Evolutionary conservation across 2,329 filamentous ascomycete genomes (phyloP), one percentile per base, ranked within the genome.

Genomic region (Fusarium sp.): DNA sequence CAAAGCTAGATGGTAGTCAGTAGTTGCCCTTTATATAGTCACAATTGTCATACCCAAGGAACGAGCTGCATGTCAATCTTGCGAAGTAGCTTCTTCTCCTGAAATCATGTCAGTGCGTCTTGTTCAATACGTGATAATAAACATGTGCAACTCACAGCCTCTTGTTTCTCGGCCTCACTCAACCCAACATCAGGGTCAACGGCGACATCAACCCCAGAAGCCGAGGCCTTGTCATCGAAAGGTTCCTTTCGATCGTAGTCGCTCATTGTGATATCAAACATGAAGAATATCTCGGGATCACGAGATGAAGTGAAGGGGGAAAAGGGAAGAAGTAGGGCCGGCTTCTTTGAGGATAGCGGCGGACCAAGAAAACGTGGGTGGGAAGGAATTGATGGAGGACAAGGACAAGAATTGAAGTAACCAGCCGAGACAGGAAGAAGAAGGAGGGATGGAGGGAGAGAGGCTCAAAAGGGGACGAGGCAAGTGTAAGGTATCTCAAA

Each of bases 81-180:
- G 74, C 88, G 83, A 11, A 91, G 73, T 3, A 91, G 79, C 71
- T 84, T 86, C 62, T 84, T 84, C 68, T 91, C 89, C 89, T 91
- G 58, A 35, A 41, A 37, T 45, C 4, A 26, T 24, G 49, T 74
- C 20, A 74, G 56, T 49, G 35, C 7, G 56, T 13, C 2, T 5
- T 46, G 5, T 28, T 28, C 17, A 44, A 44, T 39, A 26, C 17
- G 13, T 54, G 30, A 49, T 17, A 19, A 24, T 24, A 37, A 33
- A 43, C 3, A 37, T 33, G 41, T 51, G n/a, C 20, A 19, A 78
- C 86, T 67, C 79, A 92, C 90, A 72, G 88, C 85, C 48, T 79
- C 83, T 26, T 84, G 85, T 67, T 81, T 84, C 75, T 93, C 90
- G 65, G 87, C 88, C 2, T 85, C 84, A 39, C 83, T 89, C 70